Percentiles rank a stretch among this genome's conserved stretches.
These are phyloP conservation scores for Talaromyces rugulosus DNA, from an alignment of 2,329 filamentous ascomycete genomes.

Conservation along the genomic window DNA sequence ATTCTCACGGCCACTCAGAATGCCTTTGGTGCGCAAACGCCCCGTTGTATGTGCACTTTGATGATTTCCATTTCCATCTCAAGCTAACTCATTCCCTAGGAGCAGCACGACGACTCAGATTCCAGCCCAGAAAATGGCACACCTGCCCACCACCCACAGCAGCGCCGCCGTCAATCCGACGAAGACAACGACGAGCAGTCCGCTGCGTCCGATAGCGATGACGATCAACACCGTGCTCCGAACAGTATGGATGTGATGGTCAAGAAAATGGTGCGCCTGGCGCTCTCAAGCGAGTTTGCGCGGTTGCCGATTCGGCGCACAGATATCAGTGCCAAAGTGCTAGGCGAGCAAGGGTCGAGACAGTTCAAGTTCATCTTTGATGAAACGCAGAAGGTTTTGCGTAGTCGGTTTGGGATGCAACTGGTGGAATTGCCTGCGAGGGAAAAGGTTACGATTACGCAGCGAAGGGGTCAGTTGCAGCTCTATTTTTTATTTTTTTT, in stretches of 20 bases:
- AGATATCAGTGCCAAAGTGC: slow-evolving; percentile 62
- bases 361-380: slow-evolving; percentile 75
- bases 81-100: not conserved
- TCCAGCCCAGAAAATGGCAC: not conserved
- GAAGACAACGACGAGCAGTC: slow-evolving; percentile 12
- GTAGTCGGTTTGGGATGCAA: slow-evolving; percentile 81
- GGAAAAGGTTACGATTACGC: slow-evolving; percentile 76
- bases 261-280: slow-evolving; percentile 60
- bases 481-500: not conserved
- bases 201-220: slow-evolving; percentile 14
- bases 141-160: not conserved
- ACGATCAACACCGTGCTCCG: slow-evolving; percentile 20
- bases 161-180: slow-evolving; percentile 7
- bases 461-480: slow-evolving; percentile 62
- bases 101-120: slow-evolving; percentile 19
- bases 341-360: slow-evolving; percentile 62
- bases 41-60: slow-evolving; percentile 12
- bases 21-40: slow-evolving; percentile 15
- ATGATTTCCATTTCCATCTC: not conserved
- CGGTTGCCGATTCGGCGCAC: slow-evolving; percentile 54
- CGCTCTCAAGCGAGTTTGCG: slow-evolving; percentile 57
- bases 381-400: slow-evolving; percentile 68
- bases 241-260: slow-evolving; percentile 42
- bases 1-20: not conserved
- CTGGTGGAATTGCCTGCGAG: slow-evolving; percentile 75